Conservation (phyloP, 1,284 basidiomycete species). For the Clitocybe nebularis region DNA sequence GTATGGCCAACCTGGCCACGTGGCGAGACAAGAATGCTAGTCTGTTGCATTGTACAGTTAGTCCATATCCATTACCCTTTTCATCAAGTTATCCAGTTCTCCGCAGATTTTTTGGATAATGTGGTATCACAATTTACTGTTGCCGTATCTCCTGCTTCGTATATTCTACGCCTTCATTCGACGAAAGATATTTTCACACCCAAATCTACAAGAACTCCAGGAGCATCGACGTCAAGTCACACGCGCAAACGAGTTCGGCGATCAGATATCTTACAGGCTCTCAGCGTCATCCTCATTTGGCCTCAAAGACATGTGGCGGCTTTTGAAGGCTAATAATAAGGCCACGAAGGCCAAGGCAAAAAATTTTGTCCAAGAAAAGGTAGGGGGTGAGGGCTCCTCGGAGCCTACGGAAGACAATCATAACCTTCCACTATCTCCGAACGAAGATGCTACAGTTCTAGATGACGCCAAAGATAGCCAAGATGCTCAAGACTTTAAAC, state of each 20-base stretch:
- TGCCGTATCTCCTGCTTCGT: constrained; percentile 46
- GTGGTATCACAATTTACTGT: constrained; percentile 57
- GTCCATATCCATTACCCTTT: constrained; percentile 20
- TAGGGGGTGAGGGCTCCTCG: constrained; percentile 12
- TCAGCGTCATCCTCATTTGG: constrained; percentile 42
- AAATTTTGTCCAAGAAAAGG: constrained; percentile 22
- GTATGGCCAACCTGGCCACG: constrained; percentile 42
- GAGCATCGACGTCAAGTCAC: constrained; percentile 44
- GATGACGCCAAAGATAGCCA: constrained; percentile 31
- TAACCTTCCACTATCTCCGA: constrained; percentile 2
- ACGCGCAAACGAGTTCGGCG: constrained; percentile 49
- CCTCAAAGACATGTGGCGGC: constrained; percentile 48
- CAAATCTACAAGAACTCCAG: constrained; percentile 49
- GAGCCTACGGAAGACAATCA: constrained; percentile 6
- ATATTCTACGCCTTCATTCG: constrained; percentile 46
- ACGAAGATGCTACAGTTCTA: constrained; percentile 25
- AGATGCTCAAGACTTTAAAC: constrained; percentile 42
- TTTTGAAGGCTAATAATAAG: constrained; percentile 40
- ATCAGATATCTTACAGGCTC: constrained; percentile 44
- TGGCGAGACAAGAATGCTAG: constrained; percentile 53
- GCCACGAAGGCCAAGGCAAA: constrained; percentile 24
- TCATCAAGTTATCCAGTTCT: too few relatives aligned
- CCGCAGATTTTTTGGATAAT: constrained; percentile 56
- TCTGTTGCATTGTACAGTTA: constrained; percentile 45
- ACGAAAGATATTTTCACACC: constrained; percentile 50